phyloP scores from a whole-genome alignment of 768 basidiomycete species.

The Termitomyces sp. region DNA sequence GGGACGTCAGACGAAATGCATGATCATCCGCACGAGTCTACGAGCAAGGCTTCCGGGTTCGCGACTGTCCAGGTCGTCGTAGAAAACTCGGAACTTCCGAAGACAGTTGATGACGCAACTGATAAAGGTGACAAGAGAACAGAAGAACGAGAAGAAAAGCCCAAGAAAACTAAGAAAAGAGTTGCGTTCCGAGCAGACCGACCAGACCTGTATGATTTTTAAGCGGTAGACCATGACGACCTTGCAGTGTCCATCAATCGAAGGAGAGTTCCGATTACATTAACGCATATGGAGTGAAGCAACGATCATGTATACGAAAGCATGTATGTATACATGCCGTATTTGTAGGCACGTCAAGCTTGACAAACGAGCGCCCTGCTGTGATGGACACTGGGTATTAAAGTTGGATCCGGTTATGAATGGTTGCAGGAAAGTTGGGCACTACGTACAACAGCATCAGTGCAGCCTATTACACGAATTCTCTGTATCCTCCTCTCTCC shows the following conservation, averaged over 20 bases:
- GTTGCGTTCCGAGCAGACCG: slow-evolving; percentile 65
- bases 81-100: slow-evolving; percentile 24
- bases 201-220: slow-evolving; percentile 74
- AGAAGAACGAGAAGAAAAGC: slow-evolving; percentile 21
- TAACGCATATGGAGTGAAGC: not conserved
- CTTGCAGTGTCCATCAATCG: not conserved
- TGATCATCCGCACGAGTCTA: not conserved
- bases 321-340: not conserved
- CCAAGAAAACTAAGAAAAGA: slow-evolving; percentile 53
- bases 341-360: not conserved
- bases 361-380: not conserved
- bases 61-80: slow-evolving; percentile 40
- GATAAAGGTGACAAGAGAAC: slow-evolving; percentile 7
- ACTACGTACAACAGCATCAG: not conserved
- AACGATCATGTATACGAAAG: not conserved
- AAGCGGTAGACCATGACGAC: slow-evolving; percentile 14
- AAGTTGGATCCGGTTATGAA: not conserved
- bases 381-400: not conserved
- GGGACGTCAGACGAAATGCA: slow-evolving; percentile 10
- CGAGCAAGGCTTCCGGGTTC: slow-evolving; percentile 14
- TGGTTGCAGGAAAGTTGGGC: not conserved
- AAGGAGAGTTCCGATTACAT: not conserved
- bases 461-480: not conserved
- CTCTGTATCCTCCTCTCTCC: not conserved
- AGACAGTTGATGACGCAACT: not conserved